Evolutionary conservation across 495 filamentous ascomycete genomes (phyloP).

Genomic region (Penicillium cosmopolitanum): DNA sequence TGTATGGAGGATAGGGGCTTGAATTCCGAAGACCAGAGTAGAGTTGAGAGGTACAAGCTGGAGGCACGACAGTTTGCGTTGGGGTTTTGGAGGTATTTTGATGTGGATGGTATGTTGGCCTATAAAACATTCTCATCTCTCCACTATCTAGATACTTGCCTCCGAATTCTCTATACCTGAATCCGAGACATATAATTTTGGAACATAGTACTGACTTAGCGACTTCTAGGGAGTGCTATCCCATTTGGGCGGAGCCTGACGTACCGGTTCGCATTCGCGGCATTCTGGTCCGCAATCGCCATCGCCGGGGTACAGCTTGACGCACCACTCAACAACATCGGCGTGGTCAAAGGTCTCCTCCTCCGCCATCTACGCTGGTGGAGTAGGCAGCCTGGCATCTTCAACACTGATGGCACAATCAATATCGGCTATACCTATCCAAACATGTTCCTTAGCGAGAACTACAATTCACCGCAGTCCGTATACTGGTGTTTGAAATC

Average conservation of each 20-base stretch:
- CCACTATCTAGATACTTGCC: not conserved
- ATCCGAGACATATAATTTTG: not conserved
- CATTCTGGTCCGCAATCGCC: not conserved
- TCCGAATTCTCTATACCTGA: not conserved
- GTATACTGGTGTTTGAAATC: slow-evolving; percentile 12
- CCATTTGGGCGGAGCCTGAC: slow-evolving; percentile 7
- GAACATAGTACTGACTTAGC: not conserved
- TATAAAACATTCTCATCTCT: not conserved
- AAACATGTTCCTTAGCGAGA: slow-evolving; percentile 59
- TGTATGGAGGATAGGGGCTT: not conserved
- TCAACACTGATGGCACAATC: slow-evolving; percentile 70
- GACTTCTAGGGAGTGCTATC: slow-evolving; percentile 1
- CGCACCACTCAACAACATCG: slow-evolving; percentile 65
- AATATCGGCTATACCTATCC: slow-evolving; percentile 79
- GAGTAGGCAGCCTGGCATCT: slow-evolving; percentile 72
- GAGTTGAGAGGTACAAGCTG: not conserved
- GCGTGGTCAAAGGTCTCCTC: slow-evolving; percentile 74
- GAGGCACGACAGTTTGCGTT: not conserved
- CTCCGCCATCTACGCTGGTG: slow-evolving; percentile 78
- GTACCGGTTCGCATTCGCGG: slow-evolving; percentile 1
- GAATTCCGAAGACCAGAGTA: not conserved
- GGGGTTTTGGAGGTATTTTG: not conserved
- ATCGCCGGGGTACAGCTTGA: not conserved
- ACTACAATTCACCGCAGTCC: not conserved
- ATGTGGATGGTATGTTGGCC: not conserved